phyloP scores from a whole-genome alignment of 768 basidiomycete species.

The Pleurotus djamor region DNA sequence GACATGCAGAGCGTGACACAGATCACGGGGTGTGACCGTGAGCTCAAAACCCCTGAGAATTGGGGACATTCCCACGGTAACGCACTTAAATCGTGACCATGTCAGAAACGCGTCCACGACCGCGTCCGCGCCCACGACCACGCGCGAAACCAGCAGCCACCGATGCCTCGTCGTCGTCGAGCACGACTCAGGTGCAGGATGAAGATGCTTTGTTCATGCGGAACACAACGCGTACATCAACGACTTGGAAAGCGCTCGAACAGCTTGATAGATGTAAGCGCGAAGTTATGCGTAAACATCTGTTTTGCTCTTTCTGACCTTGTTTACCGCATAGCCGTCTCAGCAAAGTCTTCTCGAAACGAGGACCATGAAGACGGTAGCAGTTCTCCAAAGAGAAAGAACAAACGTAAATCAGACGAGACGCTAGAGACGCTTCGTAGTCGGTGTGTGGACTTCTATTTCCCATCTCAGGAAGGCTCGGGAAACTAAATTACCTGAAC shows the following conservation, averaged over 20 bases:
- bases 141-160: conserved; percentile 22
- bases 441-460: conserved; percentile 30
- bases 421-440: conserved; percentile 26
- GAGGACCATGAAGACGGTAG: conserved; percentile 21
- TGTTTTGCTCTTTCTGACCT: background rate
- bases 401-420: conserved; percentile 35
- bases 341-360: conserved; percentile 8
- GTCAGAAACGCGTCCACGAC: conserved; percentile 23
- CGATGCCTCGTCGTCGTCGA: conserved; percentile 8
- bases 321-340: background rate
- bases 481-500: background rate
- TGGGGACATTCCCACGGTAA: conserved; percentile 38
- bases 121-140: conserved; percentile 53
- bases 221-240: conserved; percentile 54
- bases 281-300: background rate
- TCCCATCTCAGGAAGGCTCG: background rate
- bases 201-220: conserved; percentile 71
- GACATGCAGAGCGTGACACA: conserved; percentile 25
- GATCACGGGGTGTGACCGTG: conserved; percentile 28
- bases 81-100: conserved; percentile 22
- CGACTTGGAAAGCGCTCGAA: conserved; percentile 60
- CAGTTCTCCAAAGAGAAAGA: conserved; percentile 24
- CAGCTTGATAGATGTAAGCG: conserved; percentile 53
- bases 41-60: conserved; percentile 21
- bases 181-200: conserved; percentile 38